Base-by-base conservation (phyloP, 2,329 filamentous ascomycete genomes). In the Verticillium alfalfae region DNA sequence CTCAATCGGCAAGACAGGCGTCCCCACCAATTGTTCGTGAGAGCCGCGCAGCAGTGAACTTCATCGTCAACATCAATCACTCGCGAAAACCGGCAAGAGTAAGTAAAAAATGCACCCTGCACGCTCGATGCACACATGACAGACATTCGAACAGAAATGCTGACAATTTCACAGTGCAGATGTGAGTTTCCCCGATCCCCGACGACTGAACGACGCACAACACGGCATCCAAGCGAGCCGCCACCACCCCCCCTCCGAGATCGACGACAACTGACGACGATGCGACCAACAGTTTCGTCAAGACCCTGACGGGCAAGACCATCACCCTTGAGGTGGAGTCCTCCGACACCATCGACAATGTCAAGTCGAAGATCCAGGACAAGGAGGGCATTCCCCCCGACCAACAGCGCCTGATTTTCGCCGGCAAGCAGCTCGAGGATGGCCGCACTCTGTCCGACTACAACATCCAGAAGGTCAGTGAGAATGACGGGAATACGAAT, bases 231-330 rank as follows among this genome's bases (percentile, higher is more conserved):
- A 52, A 52, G 45, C 45, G 45, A 52, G 45, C 45, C 45, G 18
- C 45, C 45, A 52, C 26, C 26, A 22, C 22, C 18, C 45, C 45
- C 45, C 45, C 45, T 52, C 59, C 62, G 60, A 64, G 63, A 55
- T 56, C 64, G 60, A 66, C 66, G 39, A 45, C 36, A 22, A 64
- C 68, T 68, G 67, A 70, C 64, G 60, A 63, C 60, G 34, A 59
- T 66, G 64, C 63, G 41, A 67, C 60, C 68, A 38, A 70, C 82
- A 96, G 92, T 89, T 98, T 98, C 90, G 94, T 98, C 85, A 98
- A 97, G 90, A 97, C 94, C 88, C 92, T 97, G 78, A 97, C 94
- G 87, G 94, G 95, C 84, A 98, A 98, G 92, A 98, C 94, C 82
- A 97, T 98, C 87, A 98, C 95, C 83, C 90, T 97, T 76, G 94